Evolutionary conservation across 2,329 filamentous ascomycete genomes (phyloP), one percentile per base, ranked within the genome.

Genomic region (Penicillium sp.): DNA sequence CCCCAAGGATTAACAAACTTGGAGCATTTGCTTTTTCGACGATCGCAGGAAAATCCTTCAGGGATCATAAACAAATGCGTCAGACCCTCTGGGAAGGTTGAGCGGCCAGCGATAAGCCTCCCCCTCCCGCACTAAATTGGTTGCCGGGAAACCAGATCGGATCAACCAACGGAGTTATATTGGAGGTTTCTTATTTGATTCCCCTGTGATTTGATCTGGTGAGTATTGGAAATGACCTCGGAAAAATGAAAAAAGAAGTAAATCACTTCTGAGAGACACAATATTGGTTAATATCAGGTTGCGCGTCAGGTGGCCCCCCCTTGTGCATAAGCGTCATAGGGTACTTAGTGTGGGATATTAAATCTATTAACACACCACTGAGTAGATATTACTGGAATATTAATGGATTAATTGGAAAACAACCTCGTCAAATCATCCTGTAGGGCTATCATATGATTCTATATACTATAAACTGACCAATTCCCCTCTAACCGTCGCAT

Each of bases 101-200:
- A 29, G 24, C 24, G 37, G 51, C 49, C 34, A 32, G 32, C 62
- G 62, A 66, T 66, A 66, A 65, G 62, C 60, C 39, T 39, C 49
- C 52, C 46, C 47, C 48, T 40, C 43, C 45, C 46, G 35, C 53
- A 53, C 54, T 56, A 53, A 56, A n/a, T 45, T 18, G 50, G 54
- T 56, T 56, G 54, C 54, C 35, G 54, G 54, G 54, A 48, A 53
- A 56, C 54, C 47, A 51, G 37, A 34, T 46, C 14, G 40, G 40
- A 14, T 18, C 18, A 18, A 34, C 26, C 20, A 16, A 24, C 43
- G 2, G 24, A 29, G 29, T 29, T 29, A 29, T 29, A 18, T 18
- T 8, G 4, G 18, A 13, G 20, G 26, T 24, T 24, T n/a, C 32
- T 34, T 24, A 11, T 47, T 35, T 5, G n/a, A 24, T 9, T 32